phyloP scores from a whole-genome alignment of 1,284 basidiomycete genomes.

The Microbotryum lychnidis-dioicae region DNA sequence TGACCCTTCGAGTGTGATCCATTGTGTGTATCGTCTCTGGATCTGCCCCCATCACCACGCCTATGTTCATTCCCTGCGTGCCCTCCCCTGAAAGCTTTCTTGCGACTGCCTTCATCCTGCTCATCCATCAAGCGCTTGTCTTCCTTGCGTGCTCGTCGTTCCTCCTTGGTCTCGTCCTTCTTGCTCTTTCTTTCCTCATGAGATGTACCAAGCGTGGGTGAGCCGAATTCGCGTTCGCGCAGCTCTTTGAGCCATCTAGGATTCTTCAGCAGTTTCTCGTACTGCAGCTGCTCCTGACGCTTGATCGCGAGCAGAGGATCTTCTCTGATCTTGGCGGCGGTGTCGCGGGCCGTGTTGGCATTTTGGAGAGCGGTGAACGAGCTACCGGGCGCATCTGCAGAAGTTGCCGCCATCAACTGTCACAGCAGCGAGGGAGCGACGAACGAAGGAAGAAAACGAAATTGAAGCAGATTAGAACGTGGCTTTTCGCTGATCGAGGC shows the following conservation, averaged over 20 bases:
- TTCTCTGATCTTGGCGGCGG: constrained; percentile 87
- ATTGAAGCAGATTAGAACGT: constrained; percentile 44
- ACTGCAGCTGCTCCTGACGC: constrained; percentile 89
- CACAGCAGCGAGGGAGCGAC: not conserved
- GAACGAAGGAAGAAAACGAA: not conserved
- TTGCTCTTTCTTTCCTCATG: constrained; percentile 53
- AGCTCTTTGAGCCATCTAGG: constrained; percentile 77
- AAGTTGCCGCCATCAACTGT: constrained; percentile 16
- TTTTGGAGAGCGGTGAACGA: constrained; percentile 81
- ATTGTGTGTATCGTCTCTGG: constrained; percentile 9
- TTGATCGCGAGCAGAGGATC: constrained; percentile 95
- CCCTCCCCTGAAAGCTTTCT: constrained; percentile 52
- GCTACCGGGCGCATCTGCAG: constrained; percentile 5
- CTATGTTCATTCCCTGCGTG: constrained; percentile 11
- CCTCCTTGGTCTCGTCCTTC: constrained; percentile 58
- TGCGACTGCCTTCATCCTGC: constrained; percentile 34
- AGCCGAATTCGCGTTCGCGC: constrained; percentile 52
- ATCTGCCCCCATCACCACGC: constrained; percentile 14
- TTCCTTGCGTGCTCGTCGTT: constrained; percentile 49
- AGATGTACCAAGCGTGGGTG: constrained; percentile 53
- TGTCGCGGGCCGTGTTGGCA: constrained; percentile 81
- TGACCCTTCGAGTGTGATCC: constrained; percentile 4
- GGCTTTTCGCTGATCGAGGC: not conserved
- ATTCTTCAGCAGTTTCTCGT: constrained; percentile 80
- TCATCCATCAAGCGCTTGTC: constrained; percentile 47